Percentiles rank a stretch among this genome's conserved stretches.
phyloP scores from a whole-genome alignment of 2,329 filamentous ascomycete species.

The Colletotrichum sp. region DNA sequence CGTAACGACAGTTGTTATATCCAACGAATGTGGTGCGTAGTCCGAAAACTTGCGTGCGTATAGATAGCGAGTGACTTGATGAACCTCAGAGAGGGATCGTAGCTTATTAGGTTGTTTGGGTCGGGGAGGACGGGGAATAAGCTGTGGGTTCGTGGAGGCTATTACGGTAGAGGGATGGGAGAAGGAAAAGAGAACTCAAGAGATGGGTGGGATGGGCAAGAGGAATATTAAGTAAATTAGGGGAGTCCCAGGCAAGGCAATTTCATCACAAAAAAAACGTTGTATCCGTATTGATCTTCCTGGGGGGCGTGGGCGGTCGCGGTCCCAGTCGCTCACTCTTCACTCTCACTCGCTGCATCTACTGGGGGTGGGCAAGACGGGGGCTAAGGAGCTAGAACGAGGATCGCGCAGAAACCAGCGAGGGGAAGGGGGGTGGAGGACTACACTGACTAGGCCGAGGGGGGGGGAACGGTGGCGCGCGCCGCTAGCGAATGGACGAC shows the following conservation, averaged over 20 bases:
- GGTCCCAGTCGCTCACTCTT: background rate
- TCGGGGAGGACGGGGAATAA: background rate
- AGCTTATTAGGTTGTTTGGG: background rate
- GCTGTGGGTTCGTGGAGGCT: conserved; percentile 17
- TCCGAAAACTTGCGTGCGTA: background rate
- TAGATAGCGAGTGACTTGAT: conserved; percentile 17
- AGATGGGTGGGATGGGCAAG: background rate
- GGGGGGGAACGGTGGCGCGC: conserved; percentile 14
- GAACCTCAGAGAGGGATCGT: background rate
- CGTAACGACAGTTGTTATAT: background rate
- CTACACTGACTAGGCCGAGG: conserved; percentile 11
- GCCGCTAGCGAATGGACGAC: conserved; percentile 11
- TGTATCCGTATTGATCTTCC: conserved; percentile 13
- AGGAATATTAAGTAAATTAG: conserved; percentile 18
- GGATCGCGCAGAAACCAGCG: background rate
- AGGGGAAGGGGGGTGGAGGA: background rate
- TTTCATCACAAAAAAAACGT: conserved; percentile 14
- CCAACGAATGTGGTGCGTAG: conserved; percentile 10
- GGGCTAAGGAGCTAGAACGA: conserved; percentile 3
- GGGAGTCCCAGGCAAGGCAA: conserved; percentile 3
- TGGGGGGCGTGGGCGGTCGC: background rate
- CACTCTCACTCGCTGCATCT: background rate
- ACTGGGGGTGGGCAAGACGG: background rate
- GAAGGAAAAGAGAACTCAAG: background rate
- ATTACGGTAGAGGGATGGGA: conserved; percentile 12